These are phyloP conservation scores for Sarcodon aspratus DNA, from an alignment of 768 basidiomycete genomes.

Conservation along the genomic window DNA sequence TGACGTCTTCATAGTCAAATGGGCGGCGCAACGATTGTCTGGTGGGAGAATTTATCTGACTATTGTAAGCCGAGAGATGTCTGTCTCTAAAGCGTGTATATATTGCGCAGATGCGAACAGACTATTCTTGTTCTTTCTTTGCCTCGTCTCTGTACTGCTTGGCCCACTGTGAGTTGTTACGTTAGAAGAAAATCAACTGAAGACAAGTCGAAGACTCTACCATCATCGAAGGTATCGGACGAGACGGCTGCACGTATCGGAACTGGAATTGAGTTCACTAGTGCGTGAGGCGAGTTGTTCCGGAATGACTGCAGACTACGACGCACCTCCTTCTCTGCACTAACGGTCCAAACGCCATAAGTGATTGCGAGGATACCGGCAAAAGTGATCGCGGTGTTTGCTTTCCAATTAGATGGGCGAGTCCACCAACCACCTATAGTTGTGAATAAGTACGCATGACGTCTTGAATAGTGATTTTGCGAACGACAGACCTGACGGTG, in stretches of 20 bases:
- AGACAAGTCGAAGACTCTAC: constrained; percentile 28
- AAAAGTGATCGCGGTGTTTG: constrained; percentile 69
- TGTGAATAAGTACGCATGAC: neutral
- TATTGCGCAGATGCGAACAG: neutral
- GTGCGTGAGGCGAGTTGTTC: neutral
- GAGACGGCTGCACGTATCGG: constrained; percentile 45
- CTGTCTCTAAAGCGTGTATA: too few relatives aligned
- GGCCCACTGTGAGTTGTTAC: constrained; percentile 29
- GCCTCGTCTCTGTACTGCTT: constrained; percentile 29
- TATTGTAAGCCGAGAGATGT: too few relatives aligned
- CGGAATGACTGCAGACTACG: neutral
- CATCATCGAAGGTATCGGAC: constrained; percentile 71
- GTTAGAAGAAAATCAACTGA: neutral
- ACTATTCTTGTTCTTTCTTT: constrained; percentile 5
- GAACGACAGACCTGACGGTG: constrained; percentile 63
- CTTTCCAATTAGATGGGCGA: constrained; percentile 80
- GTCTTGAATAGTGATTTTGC: neutral
- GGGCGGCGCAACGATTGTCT: too few relatives aligned
- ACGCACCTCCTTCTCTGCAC: constrained; percentile 73
- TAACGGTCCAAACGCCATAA: constrained; percentile 59
- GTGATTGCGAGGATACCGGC: constrained; percentile 57
- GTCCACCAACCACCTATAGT: constrained; percentile 89
- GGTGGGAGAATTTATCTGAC: too few relatives aligned
- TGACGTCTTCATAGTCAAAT: too few relatives aligned
- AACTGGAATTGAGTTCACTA: constrained; percentile 24